Conservation (phyloP, 768 basidiomycete species). For the Steccherinum ochraceum region DNA sequence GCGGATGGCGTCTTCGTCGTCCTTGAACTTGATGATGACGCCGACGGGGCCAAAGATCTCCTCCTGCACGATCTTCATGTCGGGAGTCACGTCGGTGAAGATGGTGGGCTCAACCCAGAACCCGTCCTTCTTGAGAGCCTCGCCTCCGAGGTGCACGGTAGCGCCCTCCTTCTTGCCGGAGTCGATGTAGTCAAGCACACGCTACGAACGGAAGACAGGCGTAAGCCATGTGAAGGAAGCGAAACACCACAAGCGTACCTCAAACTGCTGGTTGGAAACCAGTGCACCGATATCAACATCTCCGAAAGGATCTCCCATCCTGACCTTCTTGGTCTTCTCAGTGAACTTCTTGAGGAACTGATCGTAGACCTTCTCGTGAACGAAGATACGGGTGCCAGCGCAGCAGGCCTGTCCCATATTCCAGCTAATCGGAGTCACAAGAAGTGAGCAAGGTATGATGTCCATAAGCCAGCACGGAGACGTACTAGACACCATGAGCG, state of each 20-base stretch:
- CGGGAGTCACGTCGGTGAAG: conserved; percentile 56
- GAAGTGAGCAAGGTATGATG: not conserved
- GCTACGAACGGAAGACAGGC: conserved; percentile 39
- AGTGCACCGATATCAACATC: conserved; percentile 42
- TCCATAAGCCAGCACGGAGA: not conserved
- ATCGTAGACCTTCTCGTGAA: conserved; percentile 54
- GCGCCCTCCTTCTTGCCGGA: conserved; percentile 71
- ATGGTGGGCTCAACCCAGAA: conserved; percentile 75
- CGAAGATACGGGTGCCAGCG: conserved; percentile 51
- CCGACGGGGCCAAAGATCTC: conserved; percentile 82
- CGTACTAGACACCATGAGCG: conserved; percentile 67
- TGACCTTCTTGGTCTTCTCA: conserved; percentile 25
- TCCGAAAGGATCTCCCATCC: conserved; percentile 41
- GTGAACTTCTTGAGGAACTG: conserved; percentile 42
- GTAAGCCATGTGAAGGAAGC: not conserved
- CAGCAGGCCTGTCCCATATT: conserved; percentile 36
- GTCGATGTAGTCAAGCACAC: conserved; percentile 73
- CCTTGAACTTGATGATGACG: conserved; percentile 70
- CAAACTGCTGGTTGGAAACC: conserved; percentile 38
- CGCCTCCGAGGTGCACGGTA: conserved; percentile 56
- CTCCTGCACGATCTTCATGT: conserved; percentile 71
- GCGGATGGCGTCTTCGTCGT: conserved; percentile 30
- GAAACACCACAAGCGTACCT: conserved; percentile 26
- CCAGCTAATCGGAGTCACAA: conserved; percentile 4
- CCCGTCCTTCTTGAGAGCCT: conserved; percentile 49